A percentile compares a stretch with the other conserved stretches of the same genome.
Conservation (phyloP, 2,329 filamentous ascomycete genomes). For the Xylariaceae sp. region DNA sequence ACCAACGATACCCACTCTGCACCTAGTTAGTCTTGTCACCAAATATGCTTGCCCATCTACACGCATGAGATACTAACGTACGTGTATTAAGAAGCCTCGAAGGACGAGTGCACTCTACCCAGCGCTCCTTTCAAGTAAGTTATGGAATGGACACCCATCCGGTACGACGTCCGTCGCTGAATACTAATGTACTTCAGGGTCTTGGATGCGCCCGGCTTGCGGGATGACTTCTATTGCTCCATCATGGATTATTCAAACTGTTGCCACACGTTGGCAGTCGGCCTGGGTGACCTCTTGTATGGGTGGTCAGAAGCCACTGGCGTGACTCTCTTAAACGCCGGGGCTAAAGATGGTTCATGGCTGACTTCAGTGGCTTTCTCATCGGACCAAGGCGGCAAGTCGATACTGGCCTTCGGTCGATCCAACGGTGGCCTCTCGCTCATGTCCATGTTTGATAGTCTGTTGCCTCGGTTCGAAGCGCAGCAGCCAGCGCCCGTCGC, state of each 20-base stretch:
- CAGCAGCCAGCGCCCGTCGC: conserved; percentile 67
- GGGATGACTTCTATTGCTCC: conserved; percentile 95
- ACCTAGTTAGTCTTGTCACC: conserved; percentile 17
- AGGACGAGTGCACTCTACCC: conserved; percentile 49
- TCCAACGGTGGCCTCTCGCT: conserved; percentile 71
- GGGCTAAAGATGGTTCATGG: conserved; percentile 45
- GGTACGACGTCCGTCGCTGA: background rate
- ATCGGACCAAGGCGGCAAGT: conserved; percentile 65
- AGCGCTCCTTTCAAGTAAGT: conserved; percentile 70
- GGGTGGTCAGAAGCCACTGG: conserved; percentile 77
- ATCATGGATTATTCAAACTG: conserved; percentile 77
- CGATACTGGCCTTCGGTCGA: conserved; percentile 79
- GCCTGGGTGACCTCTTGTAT: conserved; percentile 72
- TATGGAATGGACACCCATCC: conserved; percentile 10
- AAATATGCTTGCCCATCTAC: background rate
- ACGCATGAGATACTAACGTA: conserved; percentile 8
- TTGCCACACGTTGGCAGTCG: conserved; percentile 73
- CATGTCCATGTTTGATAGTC: conserved; percentile 67
- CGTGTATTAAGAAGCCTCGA: conserved; percentile 14
- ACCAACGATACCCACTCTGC: conserved; percentile 23
- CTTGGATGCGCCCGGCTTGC: conserved; percentile 79
- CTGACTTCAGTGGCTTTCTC: conserved; percentile 90
- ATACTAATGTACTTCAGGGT: conserved; percentile 46
- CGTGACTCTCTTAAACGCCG: conserved; percentile 50
- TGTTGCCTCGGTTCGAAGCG: conserved; percentile 66